Evolutionary conservation across 805 yeast species (phyloP).

Genomic region (Kazachstania kunashirensis): DNA sequence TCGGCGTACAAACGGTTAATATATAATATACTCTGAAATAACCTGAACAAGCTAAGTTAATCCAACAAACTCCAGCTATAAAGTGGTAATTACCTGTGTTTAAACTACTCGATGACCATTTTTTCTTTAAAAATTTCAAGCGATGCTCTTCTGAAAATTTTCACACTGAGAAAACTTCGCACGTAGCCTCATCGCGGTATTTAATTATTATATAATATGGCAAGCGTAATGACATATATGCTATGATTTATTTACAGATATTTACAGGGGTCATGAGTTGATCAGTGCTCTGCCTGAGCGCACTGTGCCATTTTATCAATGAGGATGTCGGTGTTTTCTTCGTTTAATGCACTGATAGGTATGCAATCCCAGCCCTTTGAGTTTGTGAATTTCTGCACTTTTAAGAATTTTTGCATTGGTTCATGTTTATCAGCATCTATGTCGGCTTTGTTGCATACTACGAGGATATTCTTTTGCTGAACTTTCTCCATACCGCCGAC

Average conservation of each 20-base stretch:
- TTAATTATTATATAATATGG: conserved; percentile 1
- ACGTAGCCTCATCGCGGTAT: not conserved
- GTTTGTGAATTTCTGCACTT: conserved; percentile 38
- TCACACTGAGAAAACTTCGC: not conserved
- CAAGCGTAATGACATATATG: not conserved
- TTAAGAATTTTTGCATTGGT: conserved; percentile 38
- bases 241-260: not conserved
- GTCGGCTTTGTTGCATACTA: conserved; percentile 95
- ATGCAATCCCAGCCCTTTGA: conserved; percentile 52
- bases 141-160: conserved; percentile 21
- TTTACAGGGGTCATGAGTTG: not conserved
- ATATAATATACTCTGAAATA: too few relatives aligned
- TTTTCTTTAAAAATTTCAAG: conserved; percentile 3
- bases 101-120: conserved; percentile 4
- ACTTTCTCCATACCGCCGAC: conserved; percentile 54
- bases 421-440: conserved; percentile 33
- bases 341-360: conserved; percentile 74
- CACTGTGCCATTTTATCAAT: conserved; percentile 60
- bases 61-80: too few relatives aligned
- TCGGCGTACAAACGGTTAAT: too few relatives aligned
- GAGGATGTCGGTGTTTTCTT: conserved; percentile 63
- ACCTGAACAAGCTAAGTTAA: too few relatives aligned
- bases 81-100: too few relatives aligned
- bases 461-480: conserved; percentile 50
- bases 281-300: too few relatives aligned